Conservation (phyloP, 2,329 filamentous ascomycete genomes). For the Trichoderma aggressivum region DNA sequence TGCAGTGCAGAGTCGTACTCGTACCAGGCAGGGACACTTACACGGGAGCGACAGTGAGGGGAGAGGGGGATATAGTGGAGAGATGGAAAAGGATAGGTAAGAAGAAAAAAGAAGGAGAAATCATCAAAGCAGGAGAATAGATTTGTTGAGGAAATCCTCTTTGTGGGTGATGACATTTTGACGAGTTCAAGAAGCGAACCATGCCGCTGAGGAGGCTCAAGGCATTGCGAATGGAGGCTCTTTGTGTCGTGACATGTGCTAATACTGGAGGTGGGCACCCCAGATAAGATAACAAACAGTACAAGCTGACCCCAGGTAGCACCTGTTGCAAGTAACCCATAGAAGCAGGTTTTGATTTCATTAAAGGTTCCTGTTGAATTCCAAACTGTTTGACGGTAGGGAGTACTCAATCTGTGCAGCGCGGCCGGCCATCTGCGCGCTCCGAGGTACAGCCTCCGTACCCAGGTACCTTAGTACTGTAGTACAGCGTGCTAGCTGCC, state of each 20-base stretch:
- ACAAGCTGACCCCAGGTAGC: neutral
- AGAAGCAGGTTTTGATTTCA: neutral
- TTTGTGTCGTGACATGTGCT: neutral
- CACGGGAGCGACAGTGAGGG: neutral
- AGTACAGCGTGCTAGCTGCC: too few species aligned
- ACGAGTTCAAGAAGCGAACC: neutral
- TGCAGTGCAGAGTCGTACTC: neutral
- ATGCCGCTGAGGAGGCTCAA: neutral
- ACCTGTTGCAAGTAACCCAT: neutral
- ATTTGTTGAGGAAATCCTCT: neutral
- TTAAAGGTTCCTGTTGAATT: neutral
- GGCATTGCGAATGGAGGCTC: neutral
- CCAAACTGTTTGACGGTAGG: neutral
- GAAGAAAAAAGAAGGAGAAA: neutral
- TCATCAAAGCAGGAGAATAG: neutral
- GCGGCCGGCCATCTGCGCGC: neutral
- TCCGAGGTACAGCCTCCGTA: neutral
- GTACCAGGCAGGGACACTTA: too few species aligned
- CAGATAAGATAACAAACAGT: neutral
- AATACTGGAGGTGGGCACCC: neutral
- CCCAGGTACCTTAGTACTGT: constrained; percentile 18
- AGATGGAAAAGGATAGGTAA: too few species aligned
- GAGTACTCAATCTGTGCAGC: neutral
- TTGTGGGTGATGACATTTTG: neutral
- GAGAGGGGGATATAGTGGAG: neutral